These are phyloP conservation scores for Quercus phellos DNA, from an alignment of 331 rosid species.

Conservation along the genomic window DNA sequence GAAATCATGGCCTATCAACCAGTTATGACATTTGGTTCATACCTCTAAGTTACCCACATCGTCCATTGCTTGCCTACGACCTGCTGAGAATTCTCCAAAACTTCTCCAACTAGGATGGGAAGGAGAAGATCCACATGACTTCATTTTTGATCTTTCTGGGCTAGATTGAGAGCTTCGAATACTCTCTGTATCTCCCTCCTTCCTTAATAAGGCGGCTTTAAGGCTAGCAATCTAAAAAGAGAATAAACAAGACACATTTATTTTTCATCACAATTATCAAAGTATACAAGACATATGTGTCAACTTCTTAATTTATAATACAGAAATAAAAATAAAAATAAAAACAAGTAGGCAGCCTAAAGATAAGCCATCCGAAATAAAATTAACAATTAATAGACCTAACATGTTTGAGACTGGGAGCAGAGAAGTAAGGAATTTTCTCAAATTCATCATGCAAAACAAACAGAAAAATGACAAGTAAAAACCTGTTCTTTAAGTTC, in stretches of 20 bases:
- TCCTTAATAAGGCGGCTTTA: constrained; percentile 73
- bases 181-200: constrained; percentile 53
- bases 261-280: neutral
- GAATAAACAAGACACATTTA: neutral
- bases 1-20: neutral
- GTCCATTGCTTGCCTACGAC: constrained; percentile 41
- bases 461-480: neutral
- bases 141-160: constrained; percentile 45
- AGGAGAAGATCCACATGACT: constrained; percentile 51
- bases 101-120: constrained; percentile 39
- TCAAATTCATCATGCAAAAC: neutral
- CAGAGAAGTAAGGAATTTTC: neutral
- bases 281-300: neutral
- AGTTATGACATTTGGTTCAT: neutral
- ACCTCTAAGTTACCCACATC: constrained; percentile 55
- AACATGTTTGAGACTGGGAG: neutral
- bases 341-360: neutral
- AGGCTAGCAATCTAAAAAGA: constrained; percentile 57
- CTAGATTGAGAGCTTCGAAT: constrained; percentile 33
- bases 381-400: neutral
- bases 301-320: neutral
- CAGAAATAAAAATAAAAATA: neutral
- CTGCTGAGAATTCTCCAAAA: constrained; percentile 29
- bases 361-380: neutral
- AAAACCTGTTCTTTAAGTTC: constrained; percentile 92